A percentile compares a stretch with the other conserved stretches of the same genome.
Evolutionary conservation across 2,329 filamentous ascomycete species (phyloP).

Genomic region (Ceratocystis alfenasii): DNA sequence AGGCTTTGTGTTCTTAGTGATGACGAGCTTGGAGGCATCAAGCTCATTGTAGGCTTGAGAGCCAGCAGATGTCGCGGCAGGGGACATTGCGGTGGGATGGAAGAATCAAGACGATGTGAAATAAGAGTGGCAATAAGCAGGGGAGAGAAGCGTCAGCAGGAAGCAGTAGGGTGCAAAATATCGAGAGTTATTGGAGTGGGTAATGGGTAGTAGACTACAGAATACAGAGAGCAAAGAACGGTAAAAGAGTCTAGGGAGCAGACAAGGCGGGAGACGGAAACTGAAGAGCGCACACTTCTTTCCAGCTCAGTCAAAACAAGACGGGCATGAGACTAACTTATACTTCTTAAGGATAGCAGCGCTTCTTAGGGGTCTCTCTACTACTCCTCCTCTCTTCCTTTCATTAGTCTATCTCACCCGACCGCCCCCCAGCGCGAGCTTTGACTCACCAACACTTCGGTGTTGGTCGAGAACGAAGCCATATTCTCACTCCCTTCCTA

Average conservation of each 20-base stretch:
- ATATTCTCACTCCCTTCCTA: no score
- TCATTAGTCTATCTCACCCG: no score
- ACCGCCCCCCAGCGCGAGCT: no score
- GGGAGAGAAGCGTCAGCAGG: background rate
- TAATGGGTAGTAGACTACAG: background rate
- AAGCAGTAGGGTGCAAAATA: background rate
- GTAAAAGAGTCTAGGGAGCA: background rate
- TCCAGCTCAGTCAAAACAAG: background rate
- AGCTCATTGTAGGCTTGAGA: constrained; percentile 44
- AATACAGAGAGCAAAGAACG: background rate
- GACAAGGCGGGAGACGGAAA: background rate
- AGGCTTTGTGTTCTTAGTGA: constrained; percentile 40
- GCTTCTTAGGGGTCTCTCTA: no score
- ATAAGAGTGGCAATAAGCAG: background rate
- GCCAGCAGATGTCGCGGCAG: constrained; percentile 27
- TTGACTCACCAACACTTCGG: no score
- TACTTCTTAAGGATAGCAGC: background rate
- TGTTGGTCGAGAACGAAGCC: no score
- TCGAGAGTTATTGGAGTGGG: background rate
- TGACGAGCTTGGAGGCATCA: constrained; percentile 49
- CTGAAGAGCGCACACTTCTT: no score
- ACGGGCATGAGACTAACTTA: background rate
- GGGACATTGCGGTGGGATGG: constrained; percentile 14
- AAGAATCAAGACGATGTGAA: background rate
- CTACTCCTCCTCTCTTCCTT: no score